Evolutionary conservation across 2,329 filamentous ascomycete genomes (phyloP).

Genomic region (Aspergillus sp.): DNA sequence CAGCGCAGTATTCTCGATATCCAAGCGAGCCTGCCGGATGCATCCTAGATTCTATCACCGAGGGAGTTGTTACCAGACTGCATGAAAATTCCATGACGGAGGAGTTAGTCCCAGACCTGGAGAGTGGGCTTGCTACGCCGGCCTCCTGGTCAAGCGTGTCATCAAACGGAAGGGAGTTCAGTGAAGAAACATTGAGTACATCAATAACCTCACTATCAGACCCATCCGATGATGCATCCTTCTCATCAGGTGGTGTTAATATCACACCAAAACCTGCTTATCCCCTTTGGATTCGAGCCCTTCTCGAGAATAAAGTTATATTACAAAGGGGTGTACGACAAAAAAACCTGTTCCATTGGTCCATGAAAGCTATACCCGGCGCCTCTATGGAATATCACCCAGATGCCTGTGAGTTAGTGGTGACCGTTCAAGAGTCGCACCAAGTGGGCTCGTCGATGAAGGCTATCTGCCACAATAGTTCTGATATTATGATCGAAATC

Average conservation of each 20-base stretch:
- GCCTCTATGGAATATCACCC: conserved; percentile 2
- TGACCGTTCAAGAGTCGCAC: not conserved
- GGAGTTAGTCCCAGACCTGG: conserved; percentile 50
- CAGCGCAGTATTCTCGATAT: conserved; percentile 79
- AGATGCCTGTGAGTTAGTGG: conserved; percentile 3
- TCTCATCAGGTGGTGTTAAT: not conserved
- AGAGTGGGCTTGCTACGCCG: conserved; percentile 52
- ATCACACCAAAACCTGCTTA: not conserved
- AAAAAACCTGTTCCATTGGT: conserved; percentile 14
- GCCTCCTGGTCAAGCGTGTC: conserved; percentile 58
- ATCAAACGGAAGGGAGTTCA: conserved; percentile 31
- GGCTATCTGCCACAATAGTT: conserved; percentile 10
- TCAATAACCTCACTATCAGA: conserved; percentile 15
- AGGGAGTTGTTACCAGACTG: conserved; percentile 74
- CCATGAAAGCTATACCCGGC: conserved; percentile 5
- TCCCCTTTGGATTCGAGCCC: conserved; percentile 14
- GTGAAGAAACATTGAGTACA: conserved; percentile 9
- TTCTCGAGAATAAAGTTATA: conserved; percentile 9
- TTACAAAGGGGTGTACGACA: conserved; percentile 7
- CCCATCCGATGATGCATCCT: not conserved
- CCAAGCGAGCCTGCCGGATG: conserved; percentile 90
- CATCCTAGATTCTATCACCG: conserved; percentile 84
- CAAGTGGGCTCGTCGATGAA: not conserved
- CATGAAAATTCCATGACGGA: conserved; percentile 69
- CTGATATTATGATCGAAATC: conserved; percentile 12